A percentile compares a stretch with the other conserved stretches of the same genome.
These are phyloP conservation scores for Dendryphion nanum DNA, from an alignment of 2,329 filamentous ascomycete species.

Conservation along the genomic window DNA sequence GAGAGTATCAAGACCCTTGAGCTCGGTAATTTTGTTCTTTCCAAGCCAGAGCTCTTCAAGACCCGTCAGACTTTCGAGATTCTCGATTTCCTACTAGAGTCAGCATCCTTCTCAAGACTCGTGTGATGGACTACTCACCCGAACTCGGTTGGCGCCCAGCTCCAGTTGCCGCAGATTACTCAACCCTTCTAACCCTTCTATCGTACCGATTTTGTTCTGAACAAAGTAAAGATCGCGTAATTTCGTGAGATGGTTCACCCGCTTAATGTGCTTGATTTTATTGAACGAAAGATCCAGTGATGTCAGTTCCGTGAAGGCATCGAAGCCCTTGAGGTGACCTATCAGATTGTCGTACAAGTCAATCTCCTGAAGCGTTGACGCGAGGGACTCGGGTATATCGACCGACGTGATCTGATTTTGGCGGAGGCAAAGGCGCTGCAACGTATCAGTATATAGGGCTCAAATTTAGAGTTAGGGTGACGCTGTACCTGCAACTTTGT, in stretches of 20 bases:
- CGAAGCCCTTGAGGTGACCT: slow-evolving; percentile 78
- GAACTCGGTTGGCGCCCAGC: slow-evolving; percentile 86
- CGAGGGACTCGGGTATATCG: slow-evolving; percentile 67
- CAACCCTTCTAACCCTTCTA: slow-evolving; percentile 79
- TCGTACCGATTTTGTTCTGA: slow-evolving; percentile 86
- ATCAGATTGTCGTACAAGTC: slow-evolving; percentile 98
- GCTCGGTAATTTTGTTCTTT: slow-evolving; percentile 91
- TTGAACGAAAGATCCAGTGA: slow-evolving; percentile 94
- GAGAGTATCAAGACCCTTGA: slow-evolving; percentile 72
- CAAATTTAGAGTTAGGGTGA: not conserved
- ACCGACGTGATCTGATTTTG: slow-evolving; percentile 87
- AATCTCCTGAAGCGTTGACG: slow-evolving; percentile 71
- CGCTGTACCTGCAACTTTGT: slow-evolving; percentile 62
- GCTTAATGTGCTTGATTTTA: slow-evolving; percentile 98
- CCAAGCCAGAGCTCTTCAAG: slow-evolving; percentile 92
- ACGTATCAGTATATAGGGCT: slow-evolving; percentile 3
- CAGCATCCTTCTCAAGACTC: slow-evolving; percentile 46
- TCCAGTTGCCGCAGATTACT: slow-evolving; percentile 78
- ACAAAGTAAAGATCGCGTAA: slow-evolving; percentile 88
- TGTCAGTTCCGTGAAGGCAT: slow-evolving; percentile 71
- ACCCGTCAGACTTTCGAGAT: slow-evolving; percentile 71
- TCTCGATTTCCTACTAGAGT: slow-evolving; percentile 67
- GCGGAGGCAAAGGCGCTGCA: slow-evolving; percentile 75
- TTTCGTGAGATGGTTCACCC: slow-evolving; percentile 72
- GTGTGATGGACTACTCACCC: slow-evolving; percentile 34